Base-by-base conservation (phyloP, 176 grass and related monocot genomes). In the Ananas comosus region DNA sequence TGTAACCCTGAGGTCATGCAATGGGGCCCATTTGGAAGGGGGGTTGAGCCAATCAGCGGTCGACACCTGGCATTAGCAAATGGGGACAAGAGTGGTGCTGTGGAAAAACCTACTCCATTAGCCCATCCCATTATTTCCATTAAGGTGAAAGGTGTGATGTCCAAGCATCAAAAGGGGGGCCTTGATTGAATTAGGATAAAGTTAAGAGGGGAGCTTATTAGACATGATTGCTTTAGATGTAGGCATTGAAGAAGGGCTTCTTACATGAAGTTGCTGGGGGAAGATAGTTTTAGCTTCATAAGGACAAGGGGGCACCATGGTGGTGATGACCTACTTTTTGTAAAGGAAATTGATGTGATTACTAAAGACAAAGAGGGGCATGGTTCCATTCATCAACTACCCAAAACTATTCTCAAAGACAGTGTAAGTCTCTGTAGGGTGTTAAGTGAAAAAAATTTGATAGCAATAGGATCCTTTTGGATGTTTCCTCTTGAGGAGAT, bases 321-420 rank as follows among this genome's bases (percentile, higher is more conserved):
- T 23, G 49, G 67, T 69, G 67, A 69, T 12, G 27, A 61, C 17
- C 21, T 61, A 18, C 47, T 71, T 53, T 71, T 1, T 71, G 13
- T 16, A 16, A 71, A 71, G 69, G 24, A 14, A 33, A 50, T 71
- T 24, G 22, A 52, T 33, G 13, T 57, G 51, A 71, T 71, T 52
- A 71, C 22, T 25, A 42, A 53, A 25, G 69, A 71, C 21, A 71
- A 71, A 42, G 48, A 14, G 16, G 17, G 12, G 18, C 69, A 71
- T 29, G 19, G 50, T 24, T 29, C 23, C 22, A 57, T 54, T 13
- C 69, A 71, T 52, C 24, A 47, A 71, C 56, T n/a, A 61, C 4
- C 69, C 52, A n/a, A 17, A 3, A 24, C 16, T 71, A 50, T 28
- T 42, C 13, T 25, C 19, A 28, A 8, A 54, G 7, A 1, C 23